Conservation (phyloP, 176 grass and related monocot genomes). For the barley (Hordeum vulgare) region DNA sequence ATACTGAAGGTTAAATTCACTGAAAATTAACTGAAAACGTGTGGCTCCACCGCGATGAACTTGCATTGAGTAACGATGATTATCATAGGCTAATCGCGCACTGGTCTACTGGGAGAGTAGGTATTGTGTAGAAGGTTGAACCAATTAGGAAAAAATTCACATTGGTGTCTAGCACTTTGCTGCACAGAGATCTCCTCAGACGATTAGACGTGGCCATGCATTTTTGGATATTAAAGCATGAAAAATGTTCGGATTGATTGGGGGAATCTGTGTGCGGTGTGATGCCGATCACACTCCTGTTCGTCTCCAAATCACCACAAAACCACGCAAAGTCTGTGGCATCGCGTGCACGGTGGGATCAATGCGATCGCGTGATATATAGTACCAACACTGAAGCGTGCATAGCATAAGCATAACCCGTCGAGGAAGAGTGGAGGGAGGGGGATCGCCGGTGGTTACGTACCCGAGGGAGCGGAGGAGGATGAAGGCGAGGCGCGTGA, state of each 20-base stretch:
- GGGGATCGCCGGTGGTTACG: not conserved
- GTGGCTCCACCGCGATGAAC: not conserved
- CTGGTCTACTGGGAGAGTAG: not conserved
- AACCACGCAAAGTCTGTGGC: no score
- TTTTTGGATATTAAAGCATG: not conserved
- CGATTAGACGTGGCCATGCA: not conserved
- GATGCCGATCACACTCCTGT: not conserved
- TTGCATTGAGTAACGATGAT: not conserved
- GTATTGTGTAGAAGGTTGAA: not conserved
- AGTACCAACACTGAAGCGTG: not conserved
- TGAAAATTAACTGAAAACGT: not conserved
- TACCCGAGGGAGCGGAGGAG: slow-evolving; percentile 94
- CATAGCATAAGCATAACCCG: not conserved
- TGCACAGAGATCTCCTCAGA: not conserved
- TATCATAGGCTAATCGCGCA: not conserved
- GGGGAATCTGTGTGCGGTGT: not conserved
- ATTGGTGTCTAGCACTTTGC: not conserved
- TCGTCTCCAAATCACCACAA: not conserved
- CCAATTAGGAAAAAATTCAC: not conserved
- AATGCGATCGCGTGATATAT: not conserved
- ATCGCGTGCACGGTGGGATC: not conserved
- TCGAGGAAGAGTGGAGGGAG: not conserved
- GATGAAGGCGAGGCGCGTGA: slow-evolving; percentile 67
- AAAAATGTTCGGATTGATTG: not conserved
- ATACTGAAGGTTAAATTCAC: not conserved